Percentiles rank a stretch among this genome's conserved stretches.
Evolutionary conservation across 75 land plant species (phyloP).

Genomic region (Cupressus sempervirens): DNA sequence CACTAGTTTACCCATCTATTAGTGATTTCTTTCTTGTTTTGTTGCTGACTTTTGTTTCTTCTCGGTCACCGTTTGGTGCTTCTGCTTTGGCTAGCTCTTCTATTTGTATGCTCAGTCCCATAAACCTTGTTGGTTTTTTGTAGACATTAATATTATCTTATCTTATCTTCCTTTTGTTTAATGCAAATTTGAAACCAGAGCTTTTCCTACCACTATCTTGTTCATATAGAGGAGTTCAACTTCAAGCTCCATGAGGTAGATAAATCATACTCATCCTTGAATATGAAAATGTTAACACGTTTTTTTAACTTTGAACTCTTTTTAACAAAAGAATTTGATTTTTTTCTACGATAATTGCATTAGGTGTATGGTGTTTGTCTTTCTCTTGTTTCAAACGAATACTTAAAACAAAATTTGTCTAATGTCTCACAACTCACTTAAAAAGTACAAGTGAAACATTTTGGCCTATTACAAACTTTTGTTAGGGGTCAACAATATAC

Average conservation of each 20-base stretch:
- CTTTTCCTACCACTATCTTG: constrained; percentile 44
- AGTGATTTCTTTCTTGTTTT: too few species aligned
- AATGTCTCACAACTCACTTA: constrained; percentile 38
- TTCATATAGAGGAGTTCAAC: constrained; percentile 39
- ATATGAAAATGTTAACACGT: background rate
- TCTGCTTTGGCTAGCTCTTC: too few species aligned
- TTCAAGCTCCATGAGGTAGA: constrained; percentile 75
- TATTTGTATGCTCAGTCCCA: too few species aligned
- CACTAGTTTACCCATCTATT: too few species aligned
- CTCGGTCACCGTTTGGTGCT: too few species aligned
- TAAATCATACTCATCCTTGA: background rate
- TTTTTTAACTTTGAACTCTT: background rate
- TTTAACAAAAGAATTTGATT: background rate
- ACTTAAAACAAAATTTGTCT: constrained; percentile 33
- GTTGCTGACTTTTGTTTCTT: too few species aligned
- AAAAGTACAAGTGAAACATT: constrained; percentile 57
- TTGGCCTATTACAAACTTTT: constrained; percentile 62
- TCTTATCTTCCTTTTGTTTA: background rate
- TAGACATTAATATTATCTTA: too few species aligned
- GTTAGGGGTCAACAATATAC: constrained; percentile 48
- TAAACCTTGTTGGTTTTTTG: too few species aligned
- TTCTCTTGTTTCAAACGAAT: constrained; percentile 51
- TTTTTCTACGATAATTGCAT: constrained; percentile 4
- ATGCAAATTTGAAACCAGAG: constrained; percentile 79
- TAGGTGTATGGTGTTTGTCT: too few species aligned